Conservation (phyloP, 2,329 filamentous ascomycete genomes). For the Penicillium verrucosum region DNA sequence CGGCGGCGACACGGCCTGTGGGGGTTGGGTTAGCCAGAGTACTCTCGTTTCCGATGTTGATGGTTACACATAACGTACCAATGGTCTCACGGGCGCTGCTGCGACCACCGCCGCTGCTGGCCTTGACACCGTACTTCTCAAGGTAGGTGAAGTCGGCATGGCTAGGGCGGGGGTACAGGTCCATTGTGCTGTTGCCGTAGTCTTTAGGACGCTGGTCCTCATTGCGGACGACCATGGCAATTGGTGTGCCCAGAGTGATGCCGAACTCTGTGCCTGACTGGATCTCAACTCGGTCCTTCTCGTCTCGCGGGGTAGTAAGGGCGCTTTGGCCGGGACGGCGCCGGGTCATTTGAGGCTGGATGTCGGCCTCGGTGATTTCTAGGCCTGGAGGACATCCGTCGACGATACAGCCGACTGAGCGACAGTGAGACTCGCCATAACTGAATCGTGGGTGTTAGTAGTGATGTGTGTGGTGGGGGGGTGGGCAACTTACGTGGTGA, state of each 20-base stretch:
- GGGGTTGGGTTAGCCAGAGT: background rate
- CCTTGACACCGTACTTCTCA: slow-evolving; percentile 94
- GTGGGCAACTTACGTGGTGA: slow-evolving; percentile 66
- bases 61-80: slow-evolving; percentile 45
- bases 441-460: slow-evolving; percentile 33
- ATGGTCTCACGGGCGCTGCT: slow-evolving; percentile 95
- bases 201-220: slow-evolving; percentile 91
- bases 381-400: slow-evolving; percentile 89
- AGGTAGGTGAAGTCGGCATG: slow-evolving; percentile 98
- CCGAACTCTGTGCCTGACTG: slow-evolving; percentile 91
- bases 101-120: slow-evolving; percentile 82
- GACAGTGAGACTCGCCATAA: slow-evolving; percentile 86
- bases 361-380: slow-evolving; percentile 77
- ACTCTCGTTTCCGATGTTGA: background rate
- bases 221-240: slow-evolving; percentile 82
- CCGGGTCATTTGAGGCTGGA: slow-evolving; percentile 92
- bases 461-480: background rate
- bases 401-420: slow-evolving; percentile 89
- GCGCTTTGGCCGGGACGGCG: slow-evolving; percentile 83
- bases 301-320: slow-evolving; percentile 87
- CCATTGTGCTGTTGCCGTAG: slow-evolving; percentile 86
- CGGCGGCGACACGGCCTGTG: slow-evolving; percentile 75
- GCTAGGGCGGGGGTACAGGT: slow-evolving; percentile 82
- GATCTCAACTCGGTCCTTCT: slow-evolving; percentile 88
- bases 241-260: slow-evolving; percentile 84